A percentile compares a stretch with the other conserved stretches of the same genome.
phyloP scores from a whole-genome alignment of 768 basidiomycete genomes.

The Cyclocybe aegerita region DNA sequence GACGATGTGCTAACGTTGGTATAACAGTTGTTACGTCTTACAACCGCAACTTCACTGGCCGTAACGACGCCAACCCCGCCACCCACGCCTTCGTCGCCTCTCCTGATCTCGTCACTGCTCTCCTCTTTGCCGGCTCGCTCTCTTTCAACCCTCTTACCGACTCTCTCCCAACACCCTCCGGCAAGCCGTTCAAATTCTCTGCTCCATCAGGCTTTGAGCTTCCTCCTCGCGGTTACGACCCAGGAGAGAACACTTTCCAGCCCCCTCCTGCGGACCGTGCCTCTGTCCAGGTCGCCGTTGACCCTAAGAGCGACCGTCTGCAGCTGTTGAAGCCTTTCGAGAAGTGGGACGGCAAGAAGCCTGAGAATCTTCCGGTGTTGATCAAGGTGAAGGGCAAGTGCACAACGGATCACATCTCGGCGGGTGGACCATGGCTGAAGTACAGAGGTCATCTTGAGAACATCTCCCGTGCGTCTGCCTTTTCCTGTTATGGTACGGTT shows the following conservation, averaged over 20 bases:
- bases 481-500: neutral
- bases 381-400: constrained; percentile 99
- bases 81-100: constrained; percentile 97
- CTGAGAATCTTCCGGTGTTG: constrained; percentile 83
- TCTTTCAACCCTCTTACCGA: constrained; percentile 98
- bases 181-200: constrained; percentile 97
- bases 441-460: constrained; percentile 99
- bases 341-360: constrained; percentile 93
- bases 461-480: constrained; percentile 75
- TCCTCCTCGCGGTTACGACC: constrained; percentile 93
- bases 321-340: constrained; percentile 88
- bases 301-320: constrained; percentile 83
- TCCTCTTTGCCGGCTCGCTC: constrained; percentile 92
- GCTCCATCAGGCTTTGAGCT: constrained; percentile 90
- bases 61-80: constrained; percentile 99
- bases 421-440: constrained; percentile 99
- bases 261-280: constrained; percentile 86
- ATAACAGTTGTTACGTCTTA: constrained; percentile 92
- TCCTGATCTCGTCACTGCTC: constrained; percentile 93
- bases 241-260: constrained; percentile 97
- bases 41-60: constrained; percentile 99
- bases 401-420: constrained; percentile 96
- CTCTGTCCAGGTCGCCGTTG: constrained; percentile 82
- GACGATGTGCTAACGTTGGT: constrained; percentile 5
- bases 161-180: constrained; percentile 81